Base-by-base conservation (phyloP, 805 yeast species). In the Brettanomyces nanus region DNA sequence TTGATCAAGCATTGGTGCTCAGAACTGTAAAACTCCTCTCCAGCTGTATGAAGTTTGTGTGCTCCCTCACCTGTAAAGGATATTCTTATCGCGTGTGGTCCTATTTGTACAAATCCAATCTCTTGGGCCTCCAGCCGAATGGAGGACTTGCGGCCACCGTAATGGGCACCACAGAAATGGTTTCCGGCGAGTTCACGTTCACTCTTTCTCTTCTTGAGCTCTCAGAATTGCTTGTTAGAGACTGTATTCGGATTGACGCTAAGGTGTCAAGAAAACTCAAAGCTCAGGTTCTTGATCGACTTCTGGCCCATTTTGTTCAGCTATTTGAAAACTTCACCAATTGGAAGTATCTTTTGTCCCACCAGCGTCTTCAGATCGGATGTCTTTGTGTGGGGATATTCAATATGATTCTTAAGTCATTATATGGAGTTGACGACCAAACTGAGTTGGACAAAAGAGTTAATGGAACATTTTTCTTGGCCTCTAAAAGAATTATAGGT, bases 71-170 rank as follows among this genome's bases (percentile, higher is more conserved):
- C 65, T 28, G 63, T 62, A 33, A 59, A 21, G 54, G 73, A 5
- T 71, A 67, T 28, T 75, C 94, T 0, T 68, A 71, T 42, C 66
- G 85, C 39, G 81, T 87, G 3, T 89, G 96, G 95, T 71, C 86
- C 0, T 80, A 80, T 50, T 57, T 90, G 11, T 70, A 75, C 18
- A 75, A 76, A 36, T 80, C 95, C 0, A 70, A 75, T 15, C 61
- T 87, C 21, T 62, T 86, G 1, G 78, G 80, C 11, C 67, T 69
- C 35, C 68, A 72, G 39, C 77, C 77, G 1, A 75, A 73, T 44
- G 85, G 83, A 31, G 89, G 92, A 0, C 59, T 75, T 33, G 75
- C 78, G 1, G 58, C 73, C 1, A 68, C 70, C 1, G 67, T 85
- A 2, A 63, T 85, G 34, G 87, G 89, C 2, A 69, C 86, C 4